Evolutionary conservation across 495 filamentous ascomycete species (phyloP).

Genomic region (Penicillium canescens): DNA sequence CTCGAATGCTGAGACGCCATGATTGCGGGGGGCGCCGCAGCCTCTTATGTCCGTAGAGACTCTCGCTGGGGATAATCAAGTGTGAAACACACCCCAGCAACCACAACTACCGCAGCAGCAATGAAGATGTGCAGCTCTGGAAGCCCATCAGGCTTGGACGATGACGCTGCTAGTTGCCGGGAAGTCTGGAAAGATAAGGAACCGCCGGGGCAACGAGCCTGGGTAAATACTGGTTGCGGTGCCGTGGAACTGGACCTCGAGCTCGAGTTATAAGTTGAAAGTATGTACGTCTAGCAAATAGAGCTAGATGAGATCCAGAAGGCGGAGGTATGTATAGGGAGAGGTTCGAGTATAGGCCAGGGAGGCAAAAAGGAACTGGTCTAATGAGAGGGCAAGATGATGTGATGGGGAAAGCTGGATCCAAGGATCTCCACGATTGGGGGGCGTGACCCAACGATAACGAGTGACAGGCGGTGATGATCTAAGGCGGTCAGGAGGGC

Average conservation of each 20-base stretch:
- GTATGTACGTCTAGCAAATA: neutral
- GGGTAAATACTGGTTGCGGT: conserved; percentile 6
- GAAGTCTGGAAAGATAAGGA: conserved; percentile 19
- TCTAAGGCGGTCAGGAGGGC: conserved; percentile 40
- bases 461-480: conserved; percentile 31
- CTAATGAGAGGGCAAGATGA: conserved; percentile 32
- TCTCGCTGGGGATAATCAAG: conserved; percentile 3
- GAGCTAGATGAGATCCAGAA: conserved; percentile 12
- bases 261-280: neutral
- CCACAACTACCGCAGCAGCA: conserved; percentile 42
- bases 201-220: conserved; percentile 11
- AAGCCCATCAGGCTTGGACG: conserved; percentile 40
- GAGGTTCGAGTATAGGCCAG: conserved; percentile 13
- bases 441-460: conserved; percentile 43
- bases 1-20: conserved; percentile 45
- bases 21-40: conserved; percentile 20
- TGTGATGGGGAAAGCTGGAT: conserved; percentile 37
- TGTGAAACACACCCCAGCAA: conserved; percentile 31
- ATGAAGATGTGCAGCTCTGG: conserved; percentile 18
- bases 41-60: conserved; percentile 11
- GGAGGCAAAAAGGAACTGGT: conserved; percentile 16
- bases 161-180: conserved; percentile 5
- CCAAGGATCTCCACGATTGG: conserved; percentile 32
- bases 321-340: neutral
- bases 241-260: conserved; percentile 16